Percentiles rank a stretch among this genome's conserved stretches.
These are phyloP conservation scores for Posidonia australis DNA, from an alignment of 106 monocot genomes.

Conservation along the genomic window DNA sequence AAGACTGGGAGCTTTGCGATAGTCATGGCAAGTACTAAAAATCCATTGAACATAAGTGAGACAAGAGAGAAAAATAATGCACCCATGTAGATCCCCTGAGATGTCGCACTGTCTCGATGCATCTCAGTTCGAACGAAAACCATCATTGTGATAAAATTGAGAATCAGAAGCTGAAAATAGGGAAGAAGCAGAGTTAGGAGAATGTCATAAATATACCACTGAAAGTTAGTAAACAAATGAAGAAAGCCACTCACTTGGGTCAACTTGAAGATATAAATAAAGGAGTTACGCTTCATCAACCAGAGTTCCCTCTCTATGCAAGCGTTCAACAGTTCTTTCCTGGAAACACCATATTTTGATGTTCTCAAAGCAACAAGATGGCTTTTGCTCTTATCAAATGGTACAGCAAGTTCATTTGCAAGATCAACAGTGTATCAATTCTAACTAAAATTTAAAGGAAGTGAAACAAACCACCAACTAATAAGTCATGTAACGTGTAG, in stretches of 20 bases:
- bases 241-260: constrained; percentile 19
- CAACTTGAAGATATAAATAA: constrained; percentile 50
- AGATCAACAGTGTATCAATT: neutral
- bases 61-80: constrained; percentile 31
- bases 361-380: constrained; percentile 59
- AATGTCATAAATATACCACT: neutral
- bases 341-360: constrained; percentile 40
- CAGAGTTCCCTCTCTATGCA: constrained; percentile 36
- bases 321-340: constrained; percentile 42
- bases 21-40: constrained; percentile 50
- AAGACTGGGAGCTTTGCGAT: constrained; percentile 56
- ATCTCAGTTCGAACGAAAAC: constrained; percentile 51
- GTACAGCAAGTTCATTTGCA: constrained; percentile 27
- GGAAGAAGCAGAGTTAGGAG: neutral
- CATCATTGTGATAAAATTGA: constrained; percentile 26
- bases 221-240: neutral
- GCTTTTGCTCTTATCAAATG: constrained; percentile 41
- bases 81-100: constrained; percentile 40
- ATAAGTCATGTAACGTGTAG: neutral
- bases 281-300: constrained; percentile 61
- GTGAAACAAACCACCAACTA: neutral
- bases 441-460: neutral
- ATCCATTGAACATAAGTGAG: constrained; percentile 42
- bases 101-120: constrained; percentile 17
- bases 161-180: neutral